Conservation (phyloP, 768 basidiomycete species). For the Panellus pusillus region DNA sequence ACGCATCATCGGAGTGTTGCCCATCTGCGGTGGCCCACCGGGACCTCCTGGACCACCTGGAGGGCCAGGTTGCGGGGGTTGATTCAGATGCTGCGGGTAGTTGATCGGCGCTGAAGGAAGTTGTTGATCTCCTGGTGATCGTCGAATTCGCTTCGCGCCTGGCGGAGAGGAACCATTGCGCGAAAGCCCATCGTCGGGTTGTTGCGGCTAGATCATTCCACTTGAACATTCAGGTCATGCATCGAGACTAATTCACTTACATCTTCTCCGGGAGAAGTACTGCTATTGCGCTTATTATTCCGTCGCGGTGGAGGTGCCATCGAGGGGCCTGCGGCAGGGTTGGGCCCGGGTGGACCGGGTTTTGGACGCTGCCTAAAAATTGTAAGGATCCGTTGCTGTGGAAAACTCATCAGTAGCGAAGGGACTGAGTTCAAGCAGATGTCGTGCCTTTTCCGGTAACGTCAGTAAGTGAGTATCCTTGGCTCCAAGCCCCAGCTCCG, state of each 20-base stretch:
- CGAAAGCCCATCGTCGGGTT: slow-evolving; percentile 40
- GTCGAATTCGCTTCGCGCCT: slow-evolving; percentile 52
- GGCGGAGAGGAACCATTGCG: slow-evolving; percentile 58
- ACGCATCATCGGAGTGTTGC: slow-evolving; percentile 41
- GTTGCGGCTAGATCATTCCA: slow-evolving; percentile 29
- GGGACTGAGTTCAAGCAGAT: slow-evolving; percentile 22
- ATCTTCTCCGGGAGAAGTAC: slow-evolving; percentile 65
- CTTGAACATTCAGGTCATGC: slow-evolving; percentile 1
- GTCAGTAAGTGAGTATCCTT: slow-evolving; percentile 47
- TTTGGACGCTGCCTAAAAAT: slow-evolving; percentile 29
- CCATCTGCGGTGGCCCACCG: slow-evolving; percentile 35
- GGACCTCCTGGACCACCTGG: slow-evolving; percentile 29
- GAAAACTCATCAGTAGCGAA: too few relatives aligned
- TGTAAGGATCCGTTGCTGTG: slow-evolving; percentile 15
- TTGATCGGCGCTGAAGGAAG: slow-evolving; percentile 38
- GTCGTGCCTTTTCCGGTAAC: slow-evolving; percentile 58
- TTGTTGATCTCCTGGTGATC: slow-evolving; percentile 51
- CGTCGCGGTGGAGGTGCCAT: slow-evolving; percentile 33
- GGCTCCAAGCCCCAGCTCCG: slow-evolving; percentile 43
- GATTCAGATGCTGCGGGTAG: slow-evolving; percentile 22
- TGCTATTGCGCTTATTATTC: slow-evolving; percentile 54
- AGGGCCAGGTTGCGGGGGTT: slow-evolving; percentile 28
- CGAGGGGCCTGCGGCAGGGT: slow-evolving; percentile 46
- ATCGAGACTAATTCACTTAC: slow-evolving; percentile 31
- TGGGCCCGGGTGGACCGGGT: slow-evolving; percentile 32